phyloP scores from a whole-genome alignment of 2,329 filamentous ascomycete species.

The Sporothrix pseudoabietina region DNA sequence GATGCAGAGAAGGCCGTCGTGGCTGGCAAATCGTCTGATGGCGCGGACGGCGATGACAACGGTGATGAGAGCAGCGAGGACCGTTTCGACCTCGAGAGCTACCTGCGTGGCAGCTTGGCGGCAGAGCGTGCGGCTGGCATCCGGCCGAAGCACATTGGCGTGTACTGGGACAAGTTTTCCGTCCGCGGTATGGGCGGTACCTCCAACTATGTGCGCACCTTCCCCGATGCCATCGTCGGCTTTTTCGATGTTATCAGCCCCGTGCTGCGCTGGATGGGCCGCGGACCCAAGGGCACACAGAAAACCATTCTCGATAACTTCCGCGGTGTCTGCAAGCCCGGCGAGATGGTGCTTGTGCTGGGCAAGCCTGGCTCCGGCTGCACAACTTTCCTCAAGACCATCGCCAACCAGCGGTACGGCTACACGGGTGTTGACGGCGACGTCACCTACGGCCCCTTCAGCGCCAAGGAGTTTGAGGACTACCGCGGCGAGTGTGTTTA shows the following conservation, averaged over 20 bases:
- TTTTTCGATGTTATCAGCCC: conserved; percentile 76
- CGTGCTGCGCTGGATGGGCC: conserved; percentile 62
- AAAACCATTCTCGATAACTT: conserved; percentile 74
- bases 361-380: conserved; percentile 75
- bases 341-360: conserved; percentile 86
- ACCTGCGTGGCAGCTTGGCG: conserved; percentile 69
- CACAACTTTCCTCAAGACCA: conserved; percentile 68
- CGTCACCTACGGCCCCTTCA: conserved; percentile 75
- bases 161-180: conserved; percentile 75
- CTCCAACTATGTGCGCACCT: conserved; percentile 72
- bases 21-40: not conserved
- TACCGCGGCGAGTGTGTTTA: conserved; percentile 85
- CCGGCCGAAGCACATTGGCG: conserved; percentile 75
- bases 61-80: conserved; percentile 49
- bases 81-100: conserved; percentile 74
- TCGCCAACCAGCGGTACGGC: conserved; percentile 65
- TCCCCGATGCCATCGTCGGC: conserved; percentile 73
- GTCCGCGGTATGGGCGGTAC: conserved; percentile 75
- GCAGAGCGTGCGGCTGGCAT: conserved; percentile 78
- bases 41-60: conserved; percentile 41
- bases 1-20: conserved; percentile 62
- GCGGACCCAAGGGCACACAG: conserved; percentile 68
- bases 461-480: conserved; percentile 68
- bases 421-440: conserved; percentile 65
- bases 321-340: conserved; percentile 70